phyloP scores from a whole-genome alignment of 1,284 basidiomycete species.

The Peniophora sp. region DNA sequence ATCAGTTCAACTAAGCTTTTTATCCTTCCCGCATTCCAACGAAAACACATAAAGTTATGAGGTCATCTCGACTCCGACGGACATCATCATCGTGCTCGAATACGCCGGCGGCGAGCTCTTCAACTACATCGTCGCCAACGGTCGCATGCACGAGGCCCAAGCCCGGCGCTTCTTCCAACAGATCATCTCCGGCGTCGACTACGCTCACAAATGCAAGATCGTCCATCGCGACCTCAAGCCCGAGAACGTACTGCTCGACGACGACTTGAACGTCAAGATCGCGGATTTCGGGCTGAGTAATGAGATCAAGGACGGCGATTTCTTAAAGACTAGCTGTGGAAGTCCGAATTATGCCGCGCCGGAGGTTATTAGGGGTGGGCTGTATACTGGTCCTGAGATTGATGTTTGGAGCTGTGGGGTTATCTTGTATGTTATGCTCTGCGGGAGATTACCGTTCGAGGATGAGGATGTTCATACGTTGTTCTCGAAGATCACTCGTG shows the following conservation, averaged over 20 bases:
- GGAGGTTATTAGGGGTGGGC: constrained; percentile 87
- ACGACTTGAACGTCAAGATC: constrained; percentile 86
- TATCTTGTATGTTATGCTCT: constrained; percentile 93
- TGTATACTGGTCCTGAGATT: constrained; percentile 93
- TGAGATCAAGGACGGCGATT: constrained; percentile 92
- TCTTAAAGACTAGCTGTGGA: constrained; percentile 90
- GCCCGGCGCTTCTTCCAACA: constrained; percentile 94
- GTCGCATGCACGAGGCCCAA: constrained; percentile 78
- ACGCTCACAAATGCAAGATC: constrained; percentile 90
- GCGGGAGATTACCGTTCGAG: constrained; percentile 88
- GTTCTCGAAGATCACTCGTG: constrained; percentile 90
- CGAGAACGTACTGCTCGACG: constrained; percentile 79
- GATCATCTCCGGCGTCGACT: constrained; percentile 92
- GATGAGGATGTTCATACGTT: constrained; percentile 89
- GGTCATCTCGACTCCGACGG: constrained; percentile 87
- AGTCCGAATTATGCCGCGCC: constrained; percentile 96
- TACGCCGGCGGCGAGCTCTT: constrained; percentile 91
- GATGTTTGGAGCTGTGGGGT: constrained; percentile 98
- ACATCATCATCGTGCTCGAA: constrained; percentile 96
- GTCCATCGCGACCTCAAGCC: constrained; percentile 95
- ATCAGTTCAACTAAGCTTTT: constrained; percentile 4
- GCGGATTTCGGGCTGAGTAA: constrained; percentile 94
- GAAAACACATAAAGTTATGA: constrained; percentile 69
- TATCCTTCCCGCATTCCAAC: constrained; percentile 9
- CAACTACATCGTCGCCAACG: constrained; percentile 90